Evolutionary conservation across 495 filamentous ascomycete genomes (phyloP).

Genomic region (Rhizodiscina lignyota): DNA sequence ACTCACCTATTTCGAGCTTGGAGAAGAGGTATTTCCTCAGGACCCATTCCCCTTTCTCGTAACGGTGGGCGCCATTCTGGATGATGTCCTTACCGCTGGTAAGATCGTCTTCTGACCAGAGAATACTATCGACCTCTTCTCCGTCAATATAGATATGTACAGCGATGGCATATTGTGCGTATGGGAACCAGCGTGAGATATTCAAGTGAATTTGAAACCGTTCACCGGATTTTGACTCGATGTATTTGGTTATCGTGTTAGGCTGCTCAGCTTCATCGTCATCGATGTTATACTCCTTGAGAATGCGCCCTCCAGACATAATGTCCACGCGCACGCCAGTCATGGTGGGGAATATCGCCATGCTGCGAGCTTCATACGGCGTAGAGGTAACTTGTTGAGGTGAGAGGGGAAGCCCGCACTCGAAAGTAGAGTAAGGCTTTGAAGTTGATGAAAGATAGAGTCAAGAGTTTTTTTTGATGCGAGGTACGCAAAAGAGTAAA

Average conservation of each 20-base stretch:
- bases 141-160: background rate
- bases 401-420: background rate
- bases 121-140: no score
- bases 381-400: background rate
- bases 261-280: conserved; percentile 3
- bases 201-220: background rate
- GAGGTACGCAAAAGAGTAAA: no score
- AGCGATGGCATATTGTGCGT: background rate
- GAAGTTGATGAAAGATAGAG: background rate
- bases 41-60: no score
- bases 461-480: no score
- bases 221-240: conserved; percentile 1
- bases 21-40: no score
- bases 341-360: conserved; percentile 5
- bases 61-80: no score
- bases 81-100: no score
- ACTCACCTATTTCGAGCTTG: no score
- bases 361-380: background rate
- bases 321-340: conserved; percentile 6
- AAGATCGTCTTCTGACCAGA: no score
- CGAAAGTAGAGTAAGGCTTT: no score
- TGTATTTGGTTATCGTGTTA: conserved; percentile 6
- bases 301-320: conserved; percentile 1
- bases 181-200: background rate
- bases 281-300: conserved; percentile 6